Evolutionary conservation across 192 early-diverging fungal genomes (phyloP).

Genomic region (Gigaspora rosea): DNA sequence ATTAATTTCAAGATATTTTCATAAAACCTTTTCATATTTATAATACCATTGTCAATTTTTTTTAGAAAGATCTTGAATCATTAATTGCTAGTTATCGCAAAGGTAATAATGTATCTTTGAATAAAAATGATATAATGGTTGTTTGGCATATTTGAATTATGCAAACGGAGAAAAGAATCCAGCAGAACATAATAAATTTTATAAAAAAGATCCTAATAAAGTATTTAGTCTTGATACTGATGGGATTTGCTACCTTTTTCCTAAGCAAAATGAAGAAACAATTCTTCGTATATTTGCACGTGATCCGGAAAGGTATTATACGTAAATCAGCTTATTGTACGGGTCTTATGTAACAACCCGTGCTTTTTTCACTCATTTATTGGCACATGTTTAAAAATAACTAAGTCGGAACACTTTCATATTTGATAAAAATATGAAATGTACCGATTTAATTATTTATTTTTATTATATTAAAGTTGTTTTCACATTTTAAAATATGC

Average conservation of each 20-base stretch:
- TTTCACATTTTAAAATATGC: too few relatives aligned
- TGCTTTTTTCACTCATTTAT: too few relatives aligned
- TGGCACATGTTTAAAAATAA: too few relatives aligned
- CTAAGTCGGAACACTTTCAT: too few relatives aligned
- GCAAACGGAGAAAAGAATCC: constrained; percentile 86
- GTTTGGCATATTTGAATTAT: constrained; percentile 75
- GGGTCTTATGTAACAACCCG: too few relatives aligned
- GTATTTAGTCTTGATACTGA: constrained; percentile 70
- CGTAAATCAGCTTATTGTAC: not conserved
- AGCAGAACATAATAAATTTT: constrained; percentile 81
- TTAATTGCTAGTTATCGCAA: constrained; percentile 37
- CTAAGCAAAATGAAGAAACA: constrained; percentile 68
- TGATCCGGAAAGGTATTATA: constrained; percentile 48
- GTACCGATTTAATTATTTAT: too few relatives aligned
- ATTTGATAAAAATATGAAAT: too few relatives aligned
- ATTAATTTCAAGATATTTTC: constrained; percentile 7
- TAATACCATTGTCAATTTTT: constrained; percentile 16
- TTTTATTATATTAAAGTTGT: too few relatives aligned
- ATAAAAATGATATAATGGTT: constrained; percentile 72
- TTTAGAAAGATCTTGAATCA: constrained; percentile 64
- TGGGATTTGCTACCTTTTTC: constrained; percentile 71
- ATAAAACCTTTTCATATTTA: not conserved
- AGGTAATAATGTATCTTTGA: constrained; percentile 57
- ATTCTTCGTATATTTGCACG: constrained; percentile 66
- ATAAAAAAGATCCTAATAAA: constrained; percentile 38